Conservation (phyloP, 805 yeast genomes). For the Candida oleophila region DNA sequence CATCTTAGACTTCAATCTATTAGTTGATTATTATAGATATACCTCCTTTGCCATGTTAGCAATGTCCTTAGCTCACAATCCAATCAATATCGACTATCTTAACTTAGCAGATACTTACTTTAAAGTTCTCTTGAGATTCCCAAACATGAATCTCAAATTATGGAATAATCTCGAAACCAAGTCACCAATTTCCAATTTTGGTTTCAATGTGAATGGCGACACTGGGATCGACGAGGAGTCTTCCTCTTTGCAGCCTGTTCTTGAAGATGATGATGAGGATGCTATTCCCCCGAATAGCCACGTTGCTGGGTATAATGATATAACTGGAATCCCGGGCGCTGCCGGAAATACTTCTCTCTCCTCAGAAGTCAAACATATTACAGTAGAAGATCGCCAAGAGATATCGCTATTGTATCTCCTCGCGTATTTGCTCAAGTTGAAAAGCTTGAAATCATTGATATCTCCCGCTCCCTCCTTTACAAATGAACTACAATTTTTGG, state of each 20-base stretch:
- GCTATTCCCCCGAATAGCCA: not conserved
- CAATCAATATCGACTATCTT: constrained; percentile 10
- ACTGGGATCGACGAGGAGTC: not conserved
- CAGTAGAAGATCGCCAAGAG: constrained; percentile 25
- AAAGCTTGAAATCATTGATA: constrained; percentile 15
- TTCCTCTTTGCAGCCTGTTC: constrained; percentile 1
- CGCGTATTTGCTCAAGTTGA: constrained; percentile 20
- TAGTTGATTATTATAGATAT: constrained; percentile 25
- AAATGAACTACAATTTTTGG: constrained; percentile 18
- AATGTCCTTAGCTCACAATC: constrained; percentile 10
- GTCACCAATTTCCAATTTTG: not conserved
- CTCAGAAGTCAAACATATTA: not conserved
- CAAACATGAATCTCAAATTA: constrained; percentile 15
- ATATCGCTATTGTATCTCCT: constrained; percentile 26
- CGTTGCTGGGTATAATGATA: constrained; percentile 1
- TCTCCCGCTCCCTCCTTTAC: constrained; percentile 13
- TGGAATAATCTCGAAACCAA: constrained; percentile 6
- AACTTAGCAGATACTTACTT: constrained; percentile 23
- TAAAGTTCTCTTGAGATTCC: constrained; percentile 20
- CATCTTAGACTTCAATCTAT: constrained; percentile 15
- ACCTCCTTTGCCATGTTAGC: constrained; percentile 23
- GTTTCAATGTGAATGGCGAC: not conserved
- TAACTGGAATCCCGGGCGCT: not conserved
- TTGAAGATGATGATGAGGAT: not conserved
- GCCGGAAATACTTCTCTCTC: not conserved